Conservation (phyloP, 2,329 filamentous ascomycete species). For the Periglandula ipomoeae region DNA sequence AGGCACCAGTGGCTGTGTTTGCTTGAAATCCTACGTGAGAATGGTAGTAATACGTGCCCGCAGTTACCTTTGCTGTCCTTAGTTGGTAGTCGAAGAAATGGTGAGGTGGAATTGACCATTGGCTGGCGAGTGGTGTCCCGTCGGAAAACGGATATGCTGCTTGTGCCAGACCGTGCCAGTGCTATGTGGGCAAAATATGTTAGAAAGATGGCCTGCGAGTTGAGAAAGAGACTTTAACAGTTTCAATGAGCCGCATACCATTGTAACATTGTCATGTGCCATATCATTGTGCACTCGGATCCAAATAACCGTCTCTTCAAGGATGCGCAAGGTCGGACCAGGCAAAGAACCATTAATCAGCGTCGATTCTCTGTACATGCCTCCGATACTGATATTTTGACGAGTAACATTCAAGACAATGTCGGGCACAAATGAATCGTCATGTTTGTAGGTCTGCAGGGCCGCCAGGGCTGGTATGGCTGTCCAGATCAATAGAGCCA, state of each 20-base stretch:
- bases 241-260: too few species aligned
- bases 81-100: conserved; percentile 63
- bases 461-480: neutral
- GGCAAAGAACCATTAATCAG: conserved; percentile 44
- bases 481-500: neutral
- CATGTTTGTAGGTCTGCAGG: conserved; percentile 13
- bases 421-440: conserved; percentile 28
- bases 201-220: too few species aligned
- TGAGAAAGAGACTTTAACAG: too few species aligned
- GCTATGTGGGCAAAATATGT: too few species aligned
- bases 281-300: conserved; percentile 52
- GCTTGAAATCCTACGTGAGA: conserved; percentile 56
- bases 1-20: conserved; percentile 1
- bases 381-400: conserved; percentile 21
- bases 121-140: conserved; percentile 48
- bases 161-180: conserved; percentile 59
- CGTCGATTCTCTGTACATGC: conserved; percentile 13
- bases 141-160: conserved; percentile 52
- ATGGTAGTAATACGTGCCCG: conserved; percentile 61
- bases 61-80: conserved; percentile 38
- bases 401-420: conserved; percentile 36
- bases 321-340: conserved; percentile 38
- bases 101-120: conserved; percentile 55
- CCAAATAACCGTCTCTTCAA: conserved; percentile 39
- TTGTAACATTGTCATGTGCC: conserved; percentile 43